Conservation (phyloP, 148 eudicot genomes). For the Arbutus unedo region DNA sequence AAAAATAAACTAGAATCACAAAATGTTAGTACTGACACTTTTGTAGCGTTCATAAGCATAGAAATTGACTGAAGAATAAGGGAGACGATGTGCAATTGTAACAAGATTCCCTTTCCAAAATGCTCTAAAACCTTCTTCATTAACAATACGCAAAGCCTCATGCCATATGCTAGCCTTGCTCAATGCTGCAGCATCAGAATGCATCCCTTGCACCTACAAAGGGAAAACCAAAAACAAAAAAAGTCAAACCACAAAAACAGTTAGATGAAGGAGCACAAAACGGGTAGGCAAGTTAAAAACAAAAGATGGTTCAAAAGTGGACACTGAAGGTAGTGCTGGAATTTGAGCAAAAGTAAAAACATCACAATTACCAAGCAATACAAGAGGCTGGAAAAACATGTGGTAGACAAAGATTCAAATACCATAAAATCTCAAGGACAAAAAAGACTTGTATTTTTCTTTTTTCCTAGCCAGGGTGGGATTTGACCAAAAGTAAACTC, state of each 20-base stretch:
- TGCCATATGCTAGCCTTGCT: conserved; percentile 63
- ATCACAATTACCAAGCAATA: background rate
- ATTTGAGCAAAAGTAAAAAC: background rate
- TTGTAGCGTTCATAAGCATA: conserved; percentile 76
- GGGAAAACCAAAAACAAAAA: background rate
- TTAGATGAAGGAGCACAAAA: conserved; percentile 3
- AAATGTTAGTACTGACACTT: conserved; percentile 47
- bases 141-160: conserved; percentile 66
- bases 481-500: background rate
- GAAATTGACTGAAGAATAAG: conserved; percentile 79
- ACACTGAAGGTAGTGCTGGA: background rate
- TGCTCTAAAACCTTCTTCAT: conserved; percentile 82
- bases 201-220: conserved; percentile 84
- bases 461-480: background rate
- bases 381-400: background rate
- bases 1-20: background rate
- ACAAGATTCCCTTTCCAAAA: conserved; percentile 95
- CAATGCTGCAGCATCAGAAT: conserved; percentile 61
- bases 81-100: conserved; percentile 82
- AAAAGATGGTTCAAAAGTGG: background rate
- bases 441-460: background rate
- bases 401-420: background rate
- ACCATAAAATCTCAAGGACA: background rate
- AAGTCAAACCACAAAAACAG: background rate
- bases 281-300: background rate